Evolutionary conservation across 108 stramenopile species (phyloP).

Genomic region (Pseudonitzschia pungens): DNA sequence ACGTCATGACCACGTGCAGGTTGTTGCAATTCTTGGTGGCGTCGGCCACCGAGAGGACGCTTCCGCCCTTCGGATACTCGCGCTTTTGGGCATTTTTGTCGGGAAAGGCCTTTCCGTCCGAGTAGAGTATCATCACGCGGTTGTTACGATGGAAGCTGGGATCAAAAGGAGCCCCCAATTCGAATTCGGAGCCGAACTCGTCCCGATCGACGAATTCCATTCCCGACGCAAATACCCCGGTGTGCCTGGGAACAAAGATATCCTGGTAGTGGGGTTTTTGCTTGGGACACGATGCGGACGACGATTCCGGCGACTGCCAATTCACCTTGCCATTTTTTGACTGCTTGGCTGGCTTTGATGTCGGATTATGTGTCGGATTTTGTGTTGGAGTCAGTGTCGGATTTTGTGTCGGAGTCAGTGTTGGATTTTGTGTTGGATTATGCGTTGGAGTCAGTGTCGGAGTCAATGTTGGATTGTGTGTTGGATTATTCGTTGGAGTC

Average conservation of each 20-base stretch:
- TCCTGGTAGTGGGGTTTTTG: background rate
- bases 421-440: too few relatives aligned
- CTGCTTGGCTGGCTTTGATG: too few relatives aligned
- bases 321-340: too few relatives aligned
- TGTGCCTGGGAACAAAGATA: background rate
- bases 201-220: constrained; percentile 20
- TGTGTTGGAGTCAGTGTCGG: too few relatives aligned
- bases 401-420: too few relatives aligned
- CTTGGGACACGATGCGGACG: too few relatives aligned
- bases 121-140: constrained; percentile 27
- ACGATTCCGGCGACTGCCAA: too few relatives aligned
- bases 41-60: constrained; percentile 26
- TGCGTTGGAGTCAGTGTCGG: too few relatives aligned
- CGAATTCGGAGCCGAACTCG: constrained; percentile 14
- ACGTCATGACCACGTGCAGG: constrained; percentile 62
- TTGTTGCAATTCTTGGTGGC: constrained; percentile 69
- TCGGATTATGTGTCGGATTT: too few relatives aligned
- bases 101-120: constrained; percentile 20
- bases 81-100: constrained; percentile 12
- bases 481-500: too few relatives aligned
- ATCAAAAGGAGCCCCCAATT: constrained; percentile 32
- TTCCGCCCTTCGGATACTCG: background rate
- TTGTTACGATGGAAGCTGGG: background rate
- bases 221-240: background rate
- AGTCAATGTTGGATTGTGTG: too few relatives aligned